phyloP scores from a whole-genome alignment of 805 yeast genomes.

The Kodamaea kaohsiungensis region DNA sequence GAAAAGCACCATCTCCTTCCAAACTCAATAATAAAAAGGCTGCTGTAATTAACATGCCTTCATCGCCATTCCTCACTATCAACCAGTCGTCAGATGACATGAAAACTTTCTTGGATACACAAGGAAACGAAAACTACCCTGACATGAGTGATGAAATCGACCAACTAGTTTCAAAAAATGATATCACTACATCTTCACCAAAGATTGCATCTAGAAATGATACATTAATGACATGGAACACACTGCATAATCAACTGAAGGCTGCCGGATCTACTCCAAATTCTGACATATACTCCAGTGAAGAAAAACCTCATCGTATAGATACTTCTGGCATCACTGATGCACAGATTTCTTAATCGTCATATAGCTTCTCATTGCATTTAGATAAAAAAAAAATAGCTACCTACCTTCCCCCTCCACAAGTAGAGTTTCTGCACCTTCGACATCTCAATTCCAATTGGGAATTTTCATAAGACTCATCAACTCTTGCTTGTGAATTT shows the following conservation, averaged over 20 bases:
- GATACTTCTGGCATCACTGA: not conserved
- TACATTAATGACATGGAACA: slow-evolving; percentile 31
- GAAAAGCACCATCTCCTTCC: slow-evolving; percentile 24
- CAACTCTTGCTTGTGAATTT: not conserved
- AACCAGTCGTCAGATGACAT: slow-evolving; percentile 16
- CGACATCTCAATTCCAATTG: too few species aligned
- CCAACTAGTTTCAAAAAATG: slow-evolving; percentile 17
- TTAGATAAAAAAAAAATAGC: not conserved
- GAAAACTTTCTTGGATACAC: slow-evolving; percentile 18
- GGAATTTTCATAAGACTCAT: too few species aligned
- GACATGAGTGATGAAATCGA: slow-evolving; percentile 13
- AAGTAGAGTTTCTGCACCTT: too few species aligned
- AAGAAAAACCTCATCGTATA: slow-evolving; percentile 3
- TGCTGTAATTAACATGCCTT: slow-evolving; percentile 37
- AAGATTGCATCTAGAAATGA: slow-evolving; percentile 36
- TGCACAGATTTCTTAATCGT: not conserved
- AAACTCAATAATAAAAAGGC: slow-evolving; percentile 21
- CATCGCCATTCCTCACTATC: slow-evolving; percentile 37
- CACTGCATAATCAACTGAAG: slow-evolving; percentile 2
- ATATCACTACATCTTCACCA: slow-evolving; percentile 30
- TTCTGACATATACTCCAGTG: slow-evolving; percentile 9
- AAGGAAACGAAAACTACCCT: slow-evolving; percentile 6
- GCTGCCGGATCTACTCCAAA: slow-evolving; percentile 26
- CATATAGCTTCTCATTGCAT: not conserved
- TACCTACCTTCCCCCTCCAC: not conserved